phyloP scores from a whole-genome alignment of 306 rosid genomes.

The Acacia acuminata region DNA sequence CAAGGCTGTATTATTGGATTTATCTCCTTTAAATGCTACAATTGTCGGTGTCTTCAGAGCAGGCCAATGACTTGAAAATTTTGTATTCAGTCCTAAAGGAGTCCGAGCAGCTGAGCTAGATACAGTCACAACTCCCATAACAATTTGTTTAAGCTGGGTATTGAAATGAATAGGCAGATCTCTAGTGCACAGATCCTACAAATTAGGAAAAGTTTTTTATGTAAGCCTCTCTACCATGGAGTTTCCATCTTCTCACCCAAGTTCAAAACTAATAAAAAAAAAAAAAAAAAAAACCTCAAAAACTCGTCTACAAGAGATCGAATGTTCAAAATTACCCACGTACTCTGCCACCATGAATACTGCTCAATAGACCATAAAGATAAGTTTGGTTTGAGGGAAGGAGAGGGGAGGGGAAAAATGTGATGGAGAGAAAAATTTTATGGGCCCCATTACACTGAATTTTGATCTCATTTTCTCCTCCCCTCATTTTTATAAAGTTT shows the following conservation, averaged over 20 bases:
- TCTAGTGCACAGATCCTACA: slow-evolving; percentile 43
- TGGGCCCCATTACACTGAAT: too few species aligned
- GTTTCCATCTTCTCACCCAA: background rate
- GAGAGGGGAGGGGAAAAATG: background rate
- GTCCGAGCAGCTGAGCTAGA: slow-evolving; percentile 83
- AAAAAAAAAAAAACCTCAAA: too few species aligned
- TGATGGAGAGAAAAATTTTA: too few species aligned
- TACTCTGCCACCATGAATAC: background rate
- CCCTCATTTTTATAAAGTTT: too few species aligned
- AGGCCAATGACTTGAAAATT: slow-evolving; percentile 45
- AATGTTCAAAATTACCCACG: slow-evolving; percentile 9
- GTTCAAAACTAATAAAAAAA: background rate
- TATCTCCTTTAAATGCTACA: slow-evolving; percentile 77
- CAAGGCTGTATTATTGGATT: slow-evolving; percentile 49
- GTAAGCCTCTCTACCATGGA: background rate
- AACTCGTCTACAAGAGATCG: slow-evolving; percentile 4
- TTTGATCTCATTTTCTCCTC: too few species aligned
- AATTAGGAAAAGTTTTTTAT: slow-evolving; percentile 3
- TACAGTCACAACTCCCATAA: slow-evolving; percentile 96
- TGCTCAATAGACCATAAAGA: background rate
- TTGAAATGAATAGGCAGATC: slow-evolving; percentile 19
- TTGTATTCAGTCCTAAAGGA: slow-evolving; percentile 63
- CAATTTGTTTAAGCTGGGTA: slow-evolving; percentile 38
- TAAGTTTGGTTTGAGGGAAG: too few species aligned
- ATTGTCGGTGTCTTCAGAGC: slow-evolving; percentile 52